Base-by-base conservation (phyloP, 2,329 filamentous ascomycete genomes). In the Paraconiothyrium brasiliense region DNA sequence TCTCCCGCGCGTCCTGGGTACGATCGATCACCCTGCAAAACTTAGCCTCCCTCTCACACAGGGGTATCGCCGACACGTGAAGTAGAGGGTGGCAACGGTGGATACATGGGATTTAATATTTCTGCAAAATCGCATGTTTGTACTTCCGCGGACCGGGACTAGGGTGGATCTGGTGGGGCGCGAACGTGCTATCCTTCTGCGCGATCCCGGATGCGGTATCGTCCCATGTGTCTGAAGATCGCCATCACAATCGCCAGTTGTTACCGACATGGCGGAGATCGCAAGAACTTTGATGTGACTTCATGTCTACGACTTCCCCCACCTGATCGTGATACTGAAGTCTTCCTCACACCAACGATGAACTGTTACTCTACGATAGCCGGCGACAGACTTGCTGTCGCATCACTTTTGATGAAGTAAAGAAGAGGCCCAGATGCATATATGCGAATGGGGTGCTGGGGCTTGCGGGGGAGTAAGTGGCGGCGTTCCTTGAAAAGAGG, bases 131-230 rank as follows among this genome's bases (percentile, higher is more conserved):
- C 49, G 49, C 49, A 37, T 52, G 34, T 39, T 54, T 54, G 34
- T 20, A 3, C 37, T 32, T 54, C 50, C 50, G 50, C 50, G 50
- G 50, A 54, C 13, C 1, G 11, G n/a, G 37, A 32, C 10, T 16
- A 7, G 22, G 20, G 37, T 54, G 50, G 50, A 37, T 27, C 41
- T 13, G 16, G 39, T 32, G 39, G 51, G 35, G 13, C 14, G 10
- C 1, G 2, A 34, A 11, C n/a, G n/a, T 14, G 22, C 22, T 6
- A n/a, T 10, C 37, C 4, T 30, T 32, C 10, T 4, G 27, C 52
- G 52, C 52, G 52, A 55, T 55, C 46, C 52, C 16, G 4, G 16
- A 55, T 55, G n/a, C 27, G 52, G 52, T 14, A 55, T 46, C 39
- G 41, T 35, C n/a, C 14, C 16, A 30, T 30, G 27, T 30, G 27